Base-by-base conservation (phyloP, 1,284 basidiomycete species). In the Rhodotorula sp. region DNA sequence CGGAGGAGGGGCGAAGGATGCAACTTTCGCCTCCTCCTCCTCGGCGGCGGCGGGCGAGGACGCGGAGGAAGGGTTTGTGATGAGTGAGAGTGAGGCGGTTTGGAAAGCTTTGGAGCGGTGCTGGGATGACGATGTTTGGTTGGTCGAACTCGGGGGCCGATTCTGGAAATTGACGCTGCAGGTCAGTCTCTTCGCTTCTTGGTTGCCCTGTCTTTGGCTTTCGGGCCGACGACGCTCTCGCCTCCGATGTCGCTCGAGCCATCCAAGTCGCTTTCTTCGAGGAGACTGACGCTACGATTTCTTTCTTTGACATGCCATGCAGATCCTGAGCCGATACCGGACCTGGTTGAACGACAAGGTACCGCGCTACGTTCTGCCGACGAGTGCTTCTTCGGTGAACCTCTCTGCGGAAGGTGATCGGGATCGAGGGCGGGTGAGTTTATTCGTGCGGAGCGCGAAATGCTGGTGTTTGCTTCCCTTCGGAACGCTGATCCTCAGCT, bases 121-220 rank as follows among this genome's bases (percentile, higher is more conserved):
- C 79, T 97, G 94, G 93, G 89, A 88, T 71, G 85, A 87, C 15
- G 89, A 93, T 60, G 85, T 95, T 18, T 95, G 87, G 80, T 87
- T 97, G 58, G 88, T 89, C 4, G 90, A 93, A 69, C 82, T 97
- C 15, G 85, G 86, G 38, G 85, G 89, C 80, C 86, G 90, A 63
- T 95, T 97, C 79, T 97, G 93, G 94, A 87, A 86, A 73, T 83
- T 97, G 68, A 91, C 88, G 5, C 81, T 97, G 49, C 94, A 97
- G 86, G 92, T 91, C 60, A 61, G 81, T 69, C n/a, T 16, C 3
- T 38, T 7, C 45, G n/a, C 18, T 15, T 50, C 18, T 15, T 50
- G 38, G 4, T 38, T 61, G 50, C 26, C 0, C 12, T 15, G 0
- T 34, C 3, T 18, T 26, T n/a, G 54, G 26, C 43, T 58, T 38